phyloP scores from a whole-genome alignment of 345 rosid species.

The Pugionium dolabratum region DNA sequence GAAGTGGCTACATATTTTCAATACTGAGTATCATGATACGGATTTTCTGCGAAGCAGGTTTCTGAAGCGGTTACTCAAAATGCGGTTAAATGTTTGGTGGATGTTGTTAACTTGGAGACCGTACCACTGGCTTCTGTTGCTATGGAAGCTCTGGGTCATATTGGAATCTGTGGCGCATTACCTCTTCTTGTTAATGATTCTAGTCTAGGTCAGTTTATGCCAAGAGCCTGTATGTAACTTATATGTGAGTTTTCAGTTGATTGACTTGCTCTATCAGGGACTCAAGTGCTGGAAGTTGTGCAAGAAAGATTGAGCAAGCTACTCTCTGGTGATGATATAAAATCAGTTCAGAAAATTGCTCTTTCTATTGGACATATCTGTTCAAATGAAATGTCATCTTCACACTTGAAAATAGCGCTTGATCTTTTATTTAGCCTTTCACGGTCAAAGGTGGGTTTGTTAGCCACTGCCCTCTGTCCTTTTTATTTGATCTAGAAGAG shows the following conservation, averaged over 20 bases:
- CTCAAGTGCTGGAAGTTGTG: conserved; percentile 56
- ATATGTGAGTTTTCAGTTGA: conserved; percentile 23
- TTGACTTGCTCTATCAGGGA: conserved; percentile 50
- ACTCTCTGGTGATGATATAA: conserved; percentile 78
- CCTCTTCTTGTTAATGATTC: conserved; percentile 58
- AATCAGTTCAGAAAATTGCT: conserved; percentile 76
- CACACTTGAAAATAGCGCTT: conserved; percentile 62
- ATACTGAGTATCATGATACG: conserved; percentile 12
- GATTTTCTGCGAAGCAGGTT: conserved; percentile 50
- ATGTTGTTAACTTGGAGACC: conserved; percentile 65
- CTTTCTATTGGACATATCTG: conserved; percentile 86
- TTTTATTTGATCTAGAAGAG: conserved; percentile 11
- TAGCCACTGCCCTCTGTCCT: conserved; percentile 20
- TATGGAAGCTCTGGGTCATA: conserved; percentile 96
- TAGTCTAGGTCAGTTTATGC: conserved; percentile 58
- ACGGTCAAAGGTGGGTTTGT: conserved; percentile 73
- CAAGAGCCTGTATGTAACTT: conserved; percentile 18
- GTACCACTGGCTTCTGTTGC: conserved; percentile 81
- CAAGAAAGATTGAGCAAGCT: conserved; percentile 77
- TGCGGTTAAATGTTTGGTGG: conserved; percentile 66
- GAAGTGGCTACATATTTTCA: conserved; percentile 17
- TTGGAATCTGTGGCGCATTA: conserved; percentile 70
- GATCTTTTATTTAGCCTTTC: conserved; percentile 80
- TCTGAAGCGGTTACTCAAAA: conserved; percentile 59
- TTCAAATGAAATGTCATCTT: conserved; percentile 67